Evolutionary conservation across 345 rosid species (phyloP), one percentile per base, ranked within the genome.

Genomic region (Corchorus capsularis): DNA sequence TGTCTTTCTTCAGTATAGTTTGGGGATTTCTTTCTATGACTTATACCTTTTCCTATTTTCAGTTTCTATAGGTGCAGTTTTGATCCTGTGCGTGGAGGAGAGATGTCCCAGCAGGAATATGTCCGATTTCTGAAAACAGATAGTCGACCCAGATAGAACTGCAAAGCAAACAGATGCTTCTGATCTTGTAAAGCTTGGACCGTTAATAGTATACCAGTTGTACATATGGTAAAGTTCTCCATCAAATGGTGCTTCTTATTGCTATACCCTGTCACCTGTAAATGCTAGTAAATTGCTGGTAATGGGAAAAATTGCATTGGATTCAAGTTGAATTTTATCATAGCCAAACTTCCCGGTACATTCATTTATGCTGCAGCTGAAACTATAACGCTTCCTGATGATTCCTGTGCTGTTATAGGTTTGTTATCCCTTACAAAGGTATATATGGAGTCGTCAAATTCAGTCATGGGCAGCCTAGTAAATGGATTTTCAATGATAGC

Each of bases 11-110:
- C 43, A 47, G 16, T 22, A 14, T 41, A n/a, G 27, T 72, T 60
- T 73, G 16, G 11, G 6, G 22, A 47, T 61, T 14, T 22, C 17
- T 13, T 49, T 41, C 57, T n/a, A 9, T 67, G 19, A 37, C 76
- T 76, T 43, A 34, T 15, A 19, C 15, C 69, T 50, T 71, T 39
- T 52, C 6, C 20, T 49, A 45, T 49, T 35, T 11, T 63, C 90
- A 90, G 94, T 79, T 88, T 90, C 77, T 87, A 87, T 77, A 87
- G 91, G 80, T 89, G 91, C 85, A 83, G 85, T 54, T 91, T 91
- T 43, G 91, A 91, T 82, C 90, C 89, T 2, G 79, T 81, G 41
- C 76, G 87, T 41, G 92, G 92, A 47, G 91, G 94, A 57, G 83
- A 86, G 78, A 87, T 91, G 92, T 57, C 76, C 77, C 93, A 86